phyloP scores from a whole-genome alignment of 2,329 filamentous ascomycete species.

The Mycosphaerelloides madeirae region DNA sequence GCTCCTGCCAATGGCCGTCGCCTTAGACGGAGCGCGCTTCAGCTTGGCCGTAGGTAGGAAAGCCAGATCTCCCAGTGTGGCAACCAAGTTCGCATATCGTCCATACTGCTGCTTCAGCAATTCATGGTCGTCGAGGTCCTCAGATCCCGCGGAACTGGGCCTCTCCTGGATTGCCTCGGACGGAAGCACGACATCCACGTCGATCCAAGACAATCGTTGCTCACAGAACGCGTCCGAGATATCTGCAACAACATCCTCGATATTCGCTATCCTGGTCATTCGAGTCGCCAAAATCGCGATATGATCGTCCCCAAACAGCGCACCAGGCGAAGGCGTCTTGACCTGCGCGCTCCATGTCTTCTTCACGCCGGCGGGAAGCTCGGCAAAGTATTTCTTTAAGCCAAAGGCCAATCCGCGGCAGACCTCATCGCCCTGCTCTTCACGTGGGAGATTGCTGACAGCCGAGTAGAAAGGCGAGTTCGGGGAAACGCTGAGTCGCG shows the following conservation, averaged over 20 bases:
- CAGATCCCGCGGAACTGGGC: constrained; percentile 20
- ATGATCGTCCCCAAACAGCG: constrained; percentile 85
- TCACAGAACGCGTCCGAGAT: constrained; percentile 73
- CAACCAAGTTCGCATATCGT: constrained; percentile 69
- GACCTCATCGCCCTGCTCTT: constrained; percentile 92
- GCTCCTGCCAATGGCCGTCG: constrained; percentile 71
- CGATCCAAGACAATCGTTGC: constrained; percentile 77
- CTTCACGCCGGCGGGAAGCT: constrained; percentile 75
- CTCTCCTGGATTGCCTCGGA: constrained; percentile 59
- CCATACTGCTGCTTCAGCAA: constrained; percentile 64
- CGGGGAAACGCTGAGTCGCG: constrained; percentile 86
- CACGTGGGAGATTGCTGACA: constrained; percentile 82
- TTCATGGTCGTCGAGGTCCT: constrained; percentile 28
- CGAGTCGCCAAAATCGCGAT: constrained; percentile 82
- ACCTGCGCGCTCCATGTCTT: constrained; percentile 57
- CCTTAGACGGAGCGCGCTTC: constrained; percentile 79
- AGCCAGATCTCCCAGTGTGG: constrained; percentile 73
- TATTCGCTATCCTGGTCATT: constrained; percentile 77
- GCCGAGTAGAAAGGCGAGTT: constrained; percentile 87
- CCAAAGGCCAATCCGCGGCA: constrained; percentile 88
- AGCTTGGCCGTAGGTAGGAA: constrained; percentile 83
- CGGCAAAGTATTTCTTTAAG: constrained; percentile 87
- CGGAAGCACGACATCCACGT: constrained; percentile 82
- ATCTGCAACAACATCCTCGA: constrained; percentile 65
- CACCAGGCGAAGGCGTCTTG: constrained; percentile 52